Conservation (phyloP, 2,329 filamentous ascomycete genomes). For the Chlorencoelia australis region DNA sequence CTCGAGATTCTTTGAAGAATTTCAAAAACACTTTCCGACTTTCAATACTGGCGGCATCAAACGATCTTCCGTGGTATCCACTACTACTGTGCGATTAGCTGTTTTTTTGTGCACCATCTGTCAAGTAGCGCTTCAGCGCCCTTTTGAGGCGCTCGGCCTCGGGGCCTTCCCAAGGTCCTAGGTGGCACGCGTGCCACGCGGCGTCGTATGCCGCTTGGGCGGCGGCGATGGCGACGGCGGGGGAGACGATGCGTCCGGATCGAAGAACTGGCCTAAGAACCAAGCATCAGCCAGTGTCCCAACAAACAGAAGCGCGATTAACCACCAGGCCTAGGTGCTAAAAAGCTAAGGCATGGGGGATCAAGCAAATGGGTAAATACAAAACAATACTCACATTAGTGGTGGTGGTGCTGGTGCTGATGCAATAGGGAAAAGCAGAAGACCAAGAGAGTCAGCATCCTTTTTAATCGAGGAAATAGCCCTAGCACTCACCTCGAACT, state of each 20-base stretch:
- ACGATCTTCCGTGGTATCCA: too few species aligned
- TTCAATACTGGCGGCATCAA: too few species aligned
- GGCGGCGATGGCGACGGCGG: not conserved
- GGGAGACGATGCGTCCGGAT: conserved; percentile 2
- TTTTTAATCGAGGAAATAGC: conserved; percentile 2
- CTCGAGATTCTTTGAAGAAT: too few species aligned
- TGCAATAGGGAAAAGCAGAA: conserved; percentile 1
- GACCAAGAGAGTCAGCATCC: conserved; percentile 1
- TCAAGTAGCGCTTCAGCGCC: conserved; percentile 1
- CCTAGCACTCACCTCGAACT: conserved; percentile 1
- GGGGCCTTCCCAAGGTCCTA: conserved; percentile 2
- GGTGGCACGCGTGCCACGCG: conserved; percentile 1
- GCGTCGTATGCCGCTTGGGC: conserved; percentile 1
- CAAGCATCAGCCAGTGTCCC: conserved; percentile 2
- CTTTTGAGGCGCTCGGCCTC: conserved; percentile 1
- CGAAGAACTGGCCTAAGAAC: conserved; percentile 2
- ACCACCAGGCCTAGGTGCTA: conserved; percentile 2
- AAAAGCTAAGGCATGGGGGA: conserved; percentile 1
- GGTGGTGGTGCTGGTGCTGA: conserved; percentile 1
- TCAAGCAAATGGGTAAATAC: conserved; percentile 2
- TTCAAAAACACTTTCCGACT: too few species aligned
- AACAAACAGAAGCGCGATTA: conserved; percentile 2
- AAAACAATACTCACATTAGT: conserved; percentile 2
- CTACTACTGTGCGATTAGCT: too few species aligned
- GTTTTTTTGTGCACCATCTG: too few species aligned